These are phyloP conservation scores for Eucalyptus paniculata DNA, from an alignment of 345 rosid species.

Conservation along the genomic window DNA sequence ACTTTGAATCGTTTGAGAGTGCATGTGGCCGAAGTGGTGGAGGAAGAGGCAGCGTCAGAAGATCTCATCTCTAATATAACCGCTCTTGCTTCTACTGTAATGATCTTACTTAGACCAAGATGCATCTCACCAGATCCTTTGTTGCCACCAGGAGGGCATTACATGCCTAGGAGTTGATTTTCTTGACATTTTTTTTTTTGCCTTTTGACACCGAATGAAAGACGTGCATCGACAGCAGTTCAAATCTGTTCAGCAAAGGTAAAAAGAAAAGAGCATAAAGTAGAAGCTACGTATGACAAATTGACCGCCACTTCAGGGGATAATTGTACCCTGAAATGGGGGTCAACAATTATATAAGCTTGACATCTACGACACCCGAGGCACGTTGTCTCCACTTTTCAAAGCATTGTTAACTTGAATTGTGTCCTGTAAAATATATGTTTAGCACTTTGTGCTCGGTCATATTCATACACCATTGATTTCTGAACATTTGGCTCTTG, in stretches of 20 bases:
- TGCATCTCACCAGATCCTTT: not conserved
- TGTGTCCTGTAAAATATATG: not conserved
- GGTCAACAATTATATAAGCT: not conserved
- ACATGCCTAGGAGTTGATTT: not conserved
- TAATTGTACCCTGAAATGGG: not conserved
- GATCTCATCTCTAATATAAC: not conserved
- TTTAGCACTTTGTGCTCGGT: not conserved
- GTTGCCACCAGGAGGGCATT: not conserved
- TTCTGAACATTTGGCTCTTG: not conserved
- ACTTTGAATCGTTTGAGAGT: not conserved
- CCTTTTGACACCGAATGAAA: not conserved
- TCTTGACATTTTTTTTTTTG: not conserved
- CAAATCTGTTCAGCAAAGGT: not conserved
- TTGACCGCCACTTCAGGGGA: not conserved
- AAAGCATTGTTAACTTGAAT: not conserved
- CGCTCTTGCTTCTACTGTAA: not conserved
- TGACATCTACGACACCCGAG: not conserved
- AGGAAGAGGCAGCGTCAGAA: not conserved
- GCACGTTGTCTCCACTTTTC: not conserved
- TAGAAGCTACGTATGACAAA: not conserved
- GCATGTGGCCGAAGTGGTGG: not conserved
- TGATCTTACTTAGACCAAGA: not conserved
- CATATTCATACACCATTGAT: not conserved
- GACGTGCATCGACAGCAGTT: not conserved
- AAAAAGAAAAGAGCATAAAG: not conserved